A percentile compares a stretch with the other conserved stretches of the same genome.
phyloP scores from a whole-genome alignment of 305 asterid species.

The Plantago lanceolata region DNA sequence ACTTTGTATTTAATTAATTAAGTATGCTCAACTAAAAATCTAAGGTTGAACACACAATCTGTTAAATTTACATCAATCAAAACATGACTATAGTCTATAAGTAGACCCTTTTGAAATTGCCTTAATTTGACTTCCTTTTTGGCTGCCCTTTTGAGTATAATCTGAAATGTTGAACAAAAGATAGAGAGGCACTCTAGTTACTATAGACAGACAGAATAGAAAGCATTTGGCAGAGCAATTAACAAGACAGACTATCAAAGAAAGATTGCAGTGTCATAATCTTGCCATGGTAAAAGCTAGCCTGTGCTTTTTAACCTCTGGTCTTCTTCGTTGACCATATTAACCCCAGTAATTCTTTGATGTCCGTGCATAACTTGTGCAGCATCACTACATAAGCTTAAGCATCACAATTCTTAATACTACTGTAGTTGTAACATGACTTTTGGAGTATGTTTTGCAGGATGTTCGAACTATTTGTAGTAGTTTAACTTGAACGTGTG shows the following conservation, averaged over 20 bases:
- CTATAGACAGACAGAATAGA: constrained; percentile 31
- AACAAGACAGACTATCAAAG: constrained; percentile 13
- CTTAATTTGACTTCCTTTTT: constrained; percentile 21
- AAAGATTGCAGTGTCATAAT: constrained; percentile 3
- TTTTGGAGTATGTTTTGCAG: too few relatives aligned
- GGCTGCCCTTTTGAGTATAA: constrained; percentile 31
- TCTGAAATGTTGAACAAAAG: constrained; percentile 9
- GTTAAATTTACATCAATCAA: constrained; percentile 9
- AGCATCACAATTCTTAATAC: too few relatives aligned
- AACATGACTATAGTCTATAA: constrained; percentile 1
- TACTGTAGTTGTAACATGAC: too few relatives aligned
- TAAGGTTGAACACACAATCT: constrained; percentile 20
- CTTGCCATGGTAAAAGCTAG: neutral
- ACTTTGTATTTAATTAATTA: neutral
- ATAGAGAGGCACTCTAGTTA: constrained; percentile 17
- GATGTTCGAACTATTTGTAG: too few relatives aligned
- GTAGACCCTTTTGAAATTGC: constrained; percentile 20
- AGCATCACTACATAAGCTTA: too few relatives aligned
- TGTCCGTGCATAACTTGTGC: neutral
- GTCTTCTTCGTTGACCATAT: constrained; percentile 15
- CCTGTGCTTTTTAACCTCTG: neutral
- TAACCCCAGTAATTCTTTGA: constrained; percentile 8
- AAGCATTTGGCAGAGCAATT: constrained; percentile 24
- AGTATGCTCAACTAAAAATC: constrained; percentile 2
- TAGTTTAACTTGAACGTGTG: too few relatives aligned